Percentiles rank a stretch among this genome's conserved stretches.
Evolutionary conservation across 345 rosid species (phyloP).

Genomic region (Eucalyptus microcorys): DNA sequence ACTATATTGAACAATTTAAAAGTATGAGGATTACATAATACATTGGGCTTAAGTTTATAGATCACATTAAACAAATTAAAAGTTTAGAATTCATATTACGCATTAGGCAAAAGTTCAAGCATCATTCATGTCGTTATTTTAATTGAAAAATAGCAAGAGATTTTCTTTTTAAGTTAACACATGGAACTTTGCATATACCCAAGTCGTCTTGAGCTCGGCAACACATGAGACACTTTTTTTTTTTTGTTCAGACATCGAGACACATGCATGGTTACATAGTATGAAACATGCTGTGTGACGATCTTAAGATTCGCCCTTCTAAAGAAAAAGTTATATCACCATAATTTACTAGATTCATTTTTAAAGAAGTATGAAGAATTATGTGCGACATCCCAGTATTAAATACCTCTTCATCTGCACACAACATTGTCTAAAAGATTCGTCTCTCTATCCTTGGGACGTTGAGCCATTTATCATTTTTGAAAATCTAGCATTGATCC

Average conservation of each 20-base stretch:
- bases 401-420: background rate
- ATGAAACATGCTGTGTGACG: accelerated
- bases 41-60: too few species aligned
- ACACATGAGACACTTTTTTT: too few species aligned
- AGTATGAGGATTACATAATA: too few species aligned
- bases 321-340: background rate
- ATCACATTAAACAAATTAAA: accelerated
- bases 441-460: background rate
- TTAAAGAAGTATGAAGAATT: background rate
- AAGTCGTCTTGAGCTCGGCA: background rate
- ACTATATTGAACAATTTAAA: too few species aligned
- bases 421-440: too few species aligned
- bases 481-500: background rate
- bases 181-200: background rate
- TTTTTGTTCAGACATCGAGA: background rate
- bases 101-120: too few species aligned
- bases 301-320: background rate
- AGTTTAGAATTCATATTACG: too few species aligned
- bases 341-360: background rate
- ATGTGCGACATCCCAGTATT: background rate
- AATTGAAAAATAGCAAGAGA: background rate
- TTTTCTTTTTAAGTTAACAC: background rate
- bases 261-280: background rate
- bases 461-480: background rate
- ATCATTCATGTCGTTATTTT: too few species aligned